A percentile compares a stretch with the other conserved stretches of the same genome.
These are phyloP conservation scores for Sporobolomyces roseus DNA, from an alignment of 768 basidiomycete genomes.

Conservation along the genomic window DNA sequence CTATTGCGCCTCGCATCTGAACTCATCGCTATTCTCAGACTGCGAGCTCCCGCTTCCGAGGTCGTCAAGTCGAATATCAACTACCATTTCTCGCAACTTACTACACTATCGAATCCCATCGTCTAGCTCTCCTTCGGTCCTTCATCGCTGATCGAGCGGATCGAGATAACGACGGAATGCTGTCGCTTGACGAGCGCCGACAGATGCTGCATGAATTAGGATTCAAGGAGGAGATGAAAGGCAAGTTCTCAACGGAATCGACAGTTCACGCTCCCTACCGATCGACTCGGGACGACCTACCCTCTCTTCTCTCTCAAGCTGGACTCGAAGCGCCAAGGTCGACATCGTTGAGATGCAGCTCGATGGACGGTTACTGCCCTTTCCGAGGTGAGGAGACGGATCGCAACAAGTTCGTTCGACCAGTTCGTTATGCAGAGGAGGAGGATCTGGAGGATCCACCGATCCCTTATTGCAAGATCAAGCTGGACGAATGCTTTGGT, in stretches of 20 bases:
- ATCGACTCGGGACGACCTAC: background rate
- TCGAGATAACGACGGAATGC: slow-evolving; percentile 7
- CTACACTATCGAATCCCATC: slow-evolving; percentile 40
- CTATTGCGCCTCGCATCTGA: background rate
- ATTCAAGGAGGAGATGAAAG: background rate
- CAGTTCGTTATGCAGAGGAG: background rate
- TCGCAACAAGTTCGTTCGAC: background rate
- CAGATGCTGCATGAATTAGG: slow-evolving; percentile 22
- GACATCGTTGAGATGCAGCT: slow-evolving; percentile 32
- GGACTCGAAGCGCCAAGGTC: slow-evolving; percentile 11
- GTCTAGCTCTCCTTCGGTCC: slow-evolving; percentile 37
- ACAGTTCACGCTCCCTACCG: slow-evolving; percentile 5
- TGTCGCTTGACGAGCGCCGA: slow-evolving; percentile 26
- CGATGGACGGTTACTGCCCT: slow-evolving; percentile 47
- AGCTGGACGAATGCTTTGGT: slow-evolving; percentile 43
- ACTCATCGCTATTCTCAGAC: slow-evolving; percentile 42
- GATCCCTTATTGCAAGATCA: slow-evolving; percentile 35
- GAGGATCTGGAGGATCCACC: background rate
- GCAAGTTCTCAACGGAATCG: background rate
- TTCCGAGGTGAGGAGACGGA: background rate
- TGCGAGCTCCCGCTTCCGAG: slow-evolving; percentile 45
- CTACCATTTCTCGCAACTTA: slow-evolving; percentile 35
- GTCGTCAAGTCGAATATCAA: slow-evolving; percentile 22
- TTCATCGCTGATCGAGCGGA: slow-evolving; percentile 25
- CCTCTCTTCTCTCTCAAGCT: background rate